These are phyloP conservation scores for Podila clonocystis DNA, from an alignment of 192 early-diverging fungal genomes.

Conservation along the genomic window DNA sequence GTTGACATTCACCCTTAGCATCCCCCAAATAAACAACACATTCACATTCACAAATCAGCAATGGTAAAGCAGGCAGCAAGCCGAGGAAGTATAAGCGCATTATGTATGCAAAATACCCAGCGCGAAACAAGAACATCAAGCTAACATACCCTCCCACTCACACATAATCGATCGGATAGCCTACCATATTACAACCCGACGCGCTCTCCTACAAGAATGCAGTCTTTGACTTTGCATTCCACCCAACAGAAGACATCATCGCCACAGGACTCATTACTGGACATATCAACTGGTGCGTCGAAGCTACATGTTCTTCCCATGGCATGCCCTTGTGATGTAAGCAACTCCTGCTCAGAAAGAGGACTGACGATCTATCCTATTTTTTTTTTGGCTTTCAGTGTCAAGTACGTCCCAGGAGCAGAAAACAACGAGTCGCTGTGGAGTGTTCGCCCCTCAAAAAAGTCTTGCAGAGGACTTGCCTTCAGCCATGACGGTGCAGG, in stretches of 20 bases:
- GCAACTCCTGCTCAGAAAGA: background rate
- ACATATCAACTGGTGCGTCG: slow-evolving; percentile 70
- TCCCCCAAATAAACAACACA: background rate
- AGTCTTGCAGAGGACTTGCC: slow-evolving; percentile 86
- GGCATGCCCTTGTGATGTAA: background rate
- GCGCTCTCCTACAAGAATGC: slow-evolving; percentile 58
- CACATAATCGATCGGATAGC: slow-evolving; percentile 3
- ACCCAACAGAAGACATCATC: slow-evolving; percentile 71
- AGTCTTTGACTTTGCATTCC: slow-evolving; percentile 75
- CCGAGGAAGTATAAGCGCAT: background rate
- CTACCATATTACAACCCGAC: slow-evolving; percentile 44
- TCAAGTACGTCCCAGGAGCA: slow-evolving; percentile 32
- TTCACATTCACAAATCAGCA: slow-evolving; percentile 9
- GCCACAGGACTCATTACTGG: slow-evolving; percentile 81
- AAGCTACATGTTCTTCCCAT: background rate
- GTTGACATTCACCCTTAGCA: background rate
- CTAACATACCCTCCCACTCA: background rate
- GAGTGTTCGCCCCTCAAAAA: slow-evolving; percentile 72
- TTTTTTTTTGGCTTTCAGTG: slow-evolving; percentile 23
- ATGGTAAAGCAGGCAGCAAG: background rate
- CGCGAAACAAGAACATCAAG: background rate
- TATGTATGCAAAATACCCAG: background rate
- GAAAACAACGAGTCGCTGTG: slow-evolving; percentile 59
- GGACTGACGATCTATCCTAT: slow-evolving; percentile 7
- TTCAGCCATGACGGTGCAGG: slow-evolving; percentile 83